These are phyloP conservation scores for Biscogniauxia marginata DNA, from an alignment of 2,329 filamentous ascomycete species.

Conservation along the genomic window DNA sequence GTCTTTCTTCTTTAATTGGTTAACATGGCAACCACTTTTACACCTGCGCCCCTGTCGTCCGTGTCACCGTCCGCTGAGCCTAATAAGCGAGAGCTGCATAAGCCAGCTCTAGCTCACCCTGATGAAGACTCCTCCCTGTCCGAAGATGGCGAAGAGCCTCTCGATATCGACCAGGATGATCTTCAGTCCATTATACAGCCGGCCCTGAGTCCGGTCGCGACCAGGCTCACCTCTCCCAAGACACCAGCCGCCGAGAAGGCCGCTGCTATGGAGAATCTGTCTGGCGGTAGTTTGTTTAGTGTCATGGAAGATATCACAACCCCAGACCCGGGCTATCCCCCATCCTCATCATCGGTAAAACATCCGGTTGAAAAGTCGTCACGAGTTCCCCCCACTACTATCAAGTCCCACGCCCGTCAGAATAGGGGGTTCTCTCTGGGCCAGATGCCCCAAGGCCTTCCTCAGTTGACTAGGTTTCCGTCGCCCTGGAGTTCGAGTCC, in stretches of 20 bases:
- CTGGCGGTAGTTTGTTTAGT: conserved; percentile 37
- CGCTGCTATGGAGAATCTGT: conserved; percentile 48
- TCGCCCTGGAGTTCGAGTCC: conserved; percentile 43
- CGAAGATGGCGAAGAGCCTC: conserved; percentile 35
- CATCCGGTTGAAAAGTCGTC: conserved; percentile 1
- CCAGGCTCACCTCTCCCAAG: conserved; percentile 51
- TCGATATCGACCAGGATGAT: conserved; percentile 51
- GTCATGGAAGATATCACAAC: conserved; percentile 34
- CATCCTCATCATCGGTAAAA: conserved; percentile 5
- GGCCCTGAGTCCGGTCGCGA: conserved; percentile 55
- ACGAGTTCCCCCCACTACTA: conserved; percentile 2
- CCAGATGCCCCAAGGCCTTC: conserved; percentile 23
- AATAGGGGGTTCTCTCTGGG: conserved; percentile 29
- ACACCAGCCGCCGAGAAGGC: conserved; percentile 59
- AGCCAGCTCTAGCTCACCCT: conserved; percentile 13
- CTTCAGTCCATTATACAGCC: conserved; percentile 60
- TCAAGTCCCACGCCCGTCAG: conserved; percentile 18
- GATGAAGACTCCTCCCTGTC: conserved; percentile 26
- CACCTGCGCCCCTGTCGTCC: conserved; percentile 7
- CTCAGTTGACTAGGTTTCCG: conserved; percentile 23
- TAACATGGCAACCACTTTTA: conserved; percentile 17
- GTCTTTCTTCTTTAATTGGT: conserved; percentile 14
- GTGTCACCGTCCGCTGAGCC: conserved; percentile 11
- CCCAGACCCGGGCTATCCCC: conserved; percentile 13
- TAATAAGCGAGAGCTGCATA: conserved; percentile 17